Conservation (phyloP, 768 basidiomycete species). For the Leccinum arenicola region DNA sequence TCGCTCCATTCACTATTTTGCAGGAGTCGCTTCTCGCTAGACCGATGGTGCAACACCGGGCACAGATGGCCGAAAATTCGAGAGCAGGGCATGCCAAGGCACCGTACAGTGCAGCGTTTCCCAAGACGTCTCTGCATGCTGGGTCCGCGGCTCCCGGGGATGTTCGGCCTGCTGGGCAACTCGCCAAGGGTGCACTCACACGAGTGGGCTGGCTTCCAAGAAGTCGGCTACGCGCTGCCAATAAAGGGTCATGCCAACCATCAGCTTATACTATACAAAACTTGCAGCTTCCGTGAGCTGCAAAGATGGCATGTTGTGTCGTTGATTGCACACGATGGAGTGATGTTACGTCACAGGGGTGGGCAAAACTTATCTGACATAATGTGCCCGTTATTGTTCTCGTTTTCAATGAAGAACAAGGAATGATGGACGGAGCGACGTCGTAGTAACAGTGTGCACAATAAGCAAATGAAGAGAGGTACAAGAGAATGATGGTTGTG, state of each 20-base stretch:
- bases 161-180: constrained; percentile 48
- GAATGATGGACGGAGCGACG: neutral
- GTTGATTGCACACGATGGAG: neutral
- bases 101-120: constrained; percentile 23
- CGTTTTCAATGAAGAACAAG: constrained; percentile 4
- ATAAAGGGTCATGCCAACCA: constrained; percentile 10
- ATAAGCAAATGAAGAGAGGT: constrained; percentile 13
- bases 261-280: constrained; percentile 19
- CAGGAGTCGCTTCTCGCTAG: constrained; percentile 70
- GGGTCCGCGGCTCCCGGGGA: constrained; percentile 62
- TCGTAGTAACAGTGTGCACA: constrained; percentile 12
- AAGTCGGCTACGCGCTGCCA: constrained; percentile 16
- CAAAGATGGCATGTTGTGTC: constrained; percentile 2
- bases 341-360: constrained; percentile 9
- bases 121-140: constrained; percentile 34
- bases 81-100: constrained; percentile 28
- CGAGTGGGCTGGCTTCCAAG: constrained; percentile 26
- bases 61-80: constrained; percentile 36
- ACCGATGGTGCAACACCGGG: constrained; percentile 50
- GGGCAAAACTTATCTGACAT: neutral
- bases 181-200: constrained; percentile 54
- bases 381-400: constrained; percentile 11
- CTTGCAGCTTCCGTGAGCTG: constrained; percentile 19
- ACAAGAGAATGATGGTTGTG: constrained; percentile 11
- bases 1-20: constrained; percentile 9